Base-by-base conservation (phyloP, 495 filamentous ascomycete genomes). In the Bombardia bombarda region DNA sequence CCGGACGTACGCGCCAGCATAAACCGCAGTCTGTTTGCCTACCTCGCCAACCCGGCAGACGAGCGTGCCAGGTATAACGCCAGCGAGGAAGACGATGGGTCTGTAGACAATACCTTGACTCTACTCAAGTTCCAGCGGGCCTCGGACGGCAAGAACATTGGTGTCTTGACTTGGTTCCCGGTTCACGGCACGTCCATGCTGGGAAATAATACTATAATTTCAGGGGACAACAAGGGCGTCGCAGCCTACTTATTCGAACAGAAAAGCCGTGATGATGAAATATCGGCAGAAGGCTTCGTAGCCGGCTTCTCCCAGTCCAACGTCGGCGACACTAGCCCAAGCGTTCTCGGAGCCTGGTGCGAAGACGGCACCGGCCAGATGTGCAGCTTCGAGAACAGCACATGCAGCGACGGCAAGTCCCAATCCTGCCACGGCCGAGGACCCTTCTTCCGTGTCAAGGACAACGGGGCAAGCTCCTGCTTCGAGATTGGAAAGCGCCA, bases 171-270 rank as follows among this genome's bases (percentile, higher is more conserved):
- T 12, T 98, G 89, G 86, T 96, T 95, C 57, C 83, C 90, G 7
- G 87, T 88, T 8, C 90, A 98, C 55, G 92, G 92, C 10, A 98
- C 90, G 0, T 90, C 86, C 6, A 75, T 96, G 69, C 78, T 89
- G 34, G 84, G 85, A 43, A 96, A 98, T 61, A 96, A 98, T 57
- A 95, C 87, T 6, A 66, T 96, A 10, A 79, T 95, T 33, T 81
- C 88, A 3, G 92, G 88, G 8, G 90, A 98, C 58, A 98, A 98
- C 61, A 98, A 98, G 63, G 90, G 90, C 12, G 88, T 95, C 4
- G 92, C 90, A 16, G 90, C 90, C 1, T 80, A 81, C 50, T 63
- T 92, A 6, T 86, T 96, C 44, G 90, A 98, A 58, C 74, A 86
- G 51, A 82, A 77, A 34, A 71, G 84, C 9, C 51, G 58, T 3